Evolutionary conservation across 192 early-diverging fungal species (phyloP), one percentile per base, ranked within the genome.

Genomic region (Funneliformis geosporum): DNA sequence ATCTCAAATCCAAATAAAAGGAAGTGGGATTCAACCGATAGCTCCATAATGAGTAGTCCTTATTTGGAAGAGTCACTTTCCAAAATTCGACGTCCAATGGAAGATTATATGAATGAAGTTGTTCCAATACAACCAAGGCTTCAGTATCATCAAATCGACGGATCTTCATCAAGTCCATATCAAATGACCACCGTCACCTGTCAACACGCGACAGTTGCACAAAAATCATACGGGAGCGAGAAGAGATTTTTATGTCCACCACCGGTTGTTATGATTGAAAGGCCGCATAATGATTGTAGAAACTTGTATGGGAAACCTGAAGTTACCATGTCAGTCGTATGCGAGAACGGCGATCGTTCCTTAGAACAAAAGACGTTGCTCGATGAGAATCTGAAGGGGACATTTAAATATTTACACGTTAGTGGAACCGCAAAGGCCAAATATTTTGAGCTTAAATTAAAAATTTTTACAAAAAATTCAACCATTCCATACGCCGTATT

Each of bases 201-300:
- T 81, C 87, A 92, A 65, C 94, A 95, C 71, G 92, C 95, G 8
- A 81, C 90, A 0, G 95, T 96, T 9, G 95, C 93, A 7, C 96
- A 98, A 86, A 98, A 98, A 86, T 96, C 94, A 12, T 98, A 98
- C 87, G 96, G 95, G 14, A 89, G 89, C 77, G 96, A 98, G 82
- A 98, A 96, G 82, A 89, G 96, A 5, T 94, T 93, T 78, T 78
- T 93, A 70, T 93, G 92, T 77, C 92, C 94, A 60, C 93, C 94
- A 27, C 94, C 94, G 5, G 88, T 92, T 12, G 89, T 95, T 16
- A 84, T 87, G 60, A 84, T 94, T 76, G 81, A 89, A 27, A 77
- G 79, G 14, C 80, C 85, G n/a, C 78, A 81, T 23, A 76, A 79
- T 50, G 87, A 75, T 38, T 47, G 72, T 18, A 82, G 81, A 10